These are phyloP conservation scores for Aureobasidium vineae DNA, from an alignment of 2,329 filamentous ascomycete species.

Conservation along the genomic window DNA sequence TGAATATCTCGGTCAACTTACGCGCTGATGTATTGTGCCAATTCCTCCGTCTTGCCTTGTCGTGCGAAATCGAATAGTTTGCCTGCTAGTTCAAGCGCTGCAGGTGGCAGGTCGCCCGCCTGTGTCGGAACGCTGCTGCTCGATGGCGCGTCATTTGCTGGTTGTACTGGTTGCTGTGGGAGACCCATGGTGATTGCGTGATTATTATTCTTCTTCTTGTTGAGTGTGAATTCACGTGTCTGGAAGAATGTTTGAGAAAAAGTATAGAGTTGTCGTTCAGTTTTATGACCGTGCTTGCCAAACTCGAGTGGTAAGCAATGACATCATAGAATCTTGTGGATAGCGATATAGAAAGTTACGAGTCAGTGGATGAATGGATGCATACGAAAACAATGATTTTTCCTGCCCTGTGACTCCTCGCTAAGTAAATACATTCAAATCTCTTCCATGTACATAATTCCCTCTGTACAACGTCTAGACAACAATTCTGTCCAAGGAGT, in stretches of 20 bases:
- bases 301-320: constrained; percentile 12
- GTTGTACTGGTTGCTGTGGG: constrained; percentile 25
- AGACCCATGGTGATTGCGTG: constrained; percentile 21
- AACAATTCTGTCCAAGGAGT: constrained; percentile 73
- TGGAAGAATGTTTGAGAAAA: not conserved
- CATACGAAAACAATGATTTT: constrained; percentile 21
- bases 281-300: not conserved
- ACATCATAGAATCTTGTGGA: constrained; percentile 19
- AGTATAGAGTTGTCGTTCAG: not conserved
- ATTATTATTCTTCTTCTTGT: not conserved
- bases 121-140: constrained; percentile 12
- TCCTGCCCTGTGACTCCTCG: constrained; percentile 25
- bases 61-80: constrained; percentile 68
- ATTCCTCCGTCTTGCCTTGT: constrained; percentile 55
- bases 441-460: not conserved
- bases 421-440: constrained; percentile 24
- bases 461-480: constrained; percentile 1
- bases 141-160: not conserved
- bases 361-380: constrained; percentile 2
- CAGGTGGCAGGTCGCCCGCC: constrained; percentile 53
- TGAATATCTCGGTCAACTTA: not conserved
- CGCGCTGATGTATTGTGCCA: constrained; percentile 63
- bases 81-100: constrained; percentile 63
- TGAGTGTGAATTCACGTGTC: not conserved
- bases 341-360: not conserved